Evolutionary conservation across 768 basidiomycete genomes (phyloP), one percentile per base, ranked within the genome.

Genomic region (Myochromella boudieri): DNA sequence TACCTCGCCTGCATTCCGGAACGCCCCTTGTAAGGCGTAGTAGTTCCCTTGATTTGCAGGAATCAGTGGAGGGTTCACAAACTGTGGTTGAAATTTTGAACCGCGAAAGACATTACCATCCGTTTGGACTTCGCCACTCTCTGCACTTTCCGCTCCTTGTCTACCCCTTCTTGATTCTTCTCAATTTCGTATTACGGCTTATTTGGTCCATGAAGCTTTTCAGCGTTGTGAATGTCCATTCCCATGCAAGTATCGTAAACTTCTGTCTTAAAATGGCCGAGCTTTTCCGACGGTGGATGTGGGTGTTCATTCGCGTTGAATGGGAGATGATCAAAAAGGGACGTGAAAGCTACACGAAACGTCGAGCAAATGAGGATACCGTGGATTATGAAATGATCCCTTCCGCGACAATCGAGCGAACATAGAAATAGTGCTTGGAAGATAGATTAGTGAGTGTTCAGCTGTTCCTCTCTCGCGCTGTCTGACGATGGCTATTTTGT

Each of bases 231-330:
- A 87, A 95, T 67, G 77, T 83, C 10, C 71, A 76, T 45, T 75
- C 81, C 31, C 91, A 95, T 56, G 85, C 93, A 28, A 89, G 87
- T 57, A 69, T 78, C 14, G 76, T 87, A 15, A 90, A 95, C 32
- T 97, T 98, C 68, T 81, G 86, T 75, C 78, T 98, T 42, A 94
- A 99, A 67, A 76, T 89, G 33, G 82, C 94, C 25, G 97, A 98
- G 68, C 68, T 99, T 24, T 61, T 92, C 27, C 75, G 97, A 53
- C 69, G 97, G 57, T 99, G 97, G 97, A 78, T 97, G 72, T 99
- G 97, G 97, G 93, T 97, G 21, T 98, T 97, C 67, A 67, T 98
- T 52, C 82, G 97, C 28, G 82, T 98, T 32, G 97, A 99, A 68
- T 99, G 95, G 97, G 95, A 98, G 68, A 77, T 85, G 7, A 81